Evolutionary conservation across 306 rosid species (phyloP), one percentile per base, ranked within the genome.

Genomic region (Pyrus betulifolia): DNA sequence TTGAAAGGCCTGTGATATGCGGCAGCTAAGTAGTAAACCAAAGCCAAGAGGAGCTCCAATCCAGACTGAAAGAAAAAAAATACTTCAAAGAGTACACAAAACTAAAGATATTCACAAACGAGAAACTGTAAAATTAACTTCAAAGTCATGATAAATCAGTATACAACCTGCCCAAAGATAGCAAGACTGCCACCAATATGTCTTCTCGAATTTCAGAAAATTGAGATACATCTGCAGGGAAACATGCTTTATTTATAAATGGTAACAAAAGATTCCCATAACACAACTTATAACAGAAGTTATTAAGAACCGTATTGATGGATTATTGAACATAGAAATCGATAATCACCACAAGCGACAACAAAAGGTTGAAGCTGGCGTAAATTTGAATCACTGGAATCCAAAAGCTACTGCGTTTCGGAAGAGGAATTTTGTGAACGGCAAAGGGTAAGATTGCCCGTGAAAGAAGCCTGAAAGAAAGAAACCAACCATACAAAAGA

Each of bases 341-440:
- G 45, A 67, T 55, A 65, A 42, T 68, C 85, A 95, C 99, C 99
- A 86, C 81, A 78, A 86, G 73, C 64, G 99, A 89, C 75, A 92
- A 84, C 78, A 91, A 85, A 81, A 96, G 90, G 88, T 78, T 87
- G 88, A 92, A 86, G 87, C 98, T 92, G 54, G 98, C 97, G 74
- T 89, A 80, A 79, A 96, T 93, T 89, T 92, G 97, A 84, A 91
- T 83, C 8, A 90, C 84, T 64, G 98, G 98, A 85, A 96, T 78
- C 99, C 99, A 96, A 81, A 96, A 92, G 81, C 97, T 80, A 82
- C 99, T 92, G 79, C 93, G 92, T 81, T 86, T 90, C 45, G 92
- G 79, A 13, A 91, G 90, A 81, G 97, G 97, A 86, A 86, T 83
- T 80, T 88, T 91, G 88, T 89, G 88, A 81, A 95, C 85, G 25